Conservation (phyloP, 2,329 filamentous ascomycete species). For the Chalaropsis thielavioides region DNA sequence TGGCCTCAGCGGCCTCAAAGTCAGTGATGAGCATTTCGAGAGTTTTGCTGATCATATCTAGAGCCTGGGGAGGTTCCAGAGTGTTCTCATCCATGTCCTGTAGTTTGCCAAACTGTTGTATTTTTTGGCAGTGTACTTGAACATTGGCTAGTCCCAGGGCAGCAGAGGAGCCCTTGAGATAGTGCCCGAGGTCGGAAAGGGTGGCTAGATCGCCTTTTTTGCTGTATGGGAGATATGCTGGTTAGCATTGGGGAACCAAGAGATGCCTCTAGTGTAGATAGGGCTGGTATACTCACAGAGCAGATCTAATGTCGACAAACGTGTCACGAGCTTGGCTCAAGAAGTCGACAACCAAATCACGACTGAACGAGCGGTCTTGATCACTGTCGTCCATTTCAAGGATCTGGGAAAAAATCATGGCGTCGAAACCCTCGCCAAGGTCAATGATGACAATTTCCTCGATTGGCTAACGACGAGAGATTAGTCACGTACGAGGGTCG, state of each 20-base stretch:
- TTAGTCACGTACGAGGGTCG: not conserved
- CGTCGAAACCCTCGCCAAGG: slow-evolving; percentile 64
- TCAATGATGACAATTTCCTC: slow-evolving; percentile 36
- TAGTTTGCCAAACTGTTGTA: slow-evolving; percentile 77
- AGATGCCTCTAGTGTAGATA: not conserved
- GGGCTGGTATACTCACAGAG: slow-evolving; percentile 53
- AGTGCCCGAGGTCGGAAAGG: slow-evolving; percentile 79
- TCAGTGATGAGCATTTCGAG: slow-evolving; percentile 60
- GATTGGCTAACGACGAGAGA: slow-evolving; percentile 26
- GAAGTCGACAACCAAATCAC: slow-evolving; percentile 78
- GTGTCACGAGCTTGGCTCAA: slow-evolving; percentile 82
- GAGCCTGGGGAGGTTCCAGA: slow-evolving; percentile 53
- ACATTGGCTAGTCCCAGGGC: slow-evolving; percentile 84
- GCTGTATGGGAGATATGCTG: slow-evolving; percentile 30
- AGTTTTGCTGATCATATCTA: slow-evolving; percentile 55
- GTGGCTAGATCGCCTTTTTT: slow-evolving; percentile 51
- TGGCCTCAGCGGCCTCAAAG: slow-evolving; percentile 56
- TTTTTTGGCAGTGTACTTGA: slow-evolving; percentile 87
- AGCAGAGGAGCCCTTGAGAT: slow-evolving; percentile 91
- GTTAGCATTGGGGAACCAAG: not conserved
- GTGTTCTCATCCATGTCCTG: slow-evolving; percentile 61
- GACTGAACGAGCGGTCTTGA: slow-evolving; percentile 73
- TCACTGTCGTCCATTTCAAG: slow-evolving; percentile 96
- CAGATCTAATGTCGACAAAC: slow-evolving; percentile 68
- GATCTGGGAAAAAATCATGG: slow-evolving; percentile 77